Evolutionary conservation across 2,329 filamentous ascomycete species (phyloP), one percentile per base, ranked within the genome.

Genomic region (Fusarium sp.): DNA sequence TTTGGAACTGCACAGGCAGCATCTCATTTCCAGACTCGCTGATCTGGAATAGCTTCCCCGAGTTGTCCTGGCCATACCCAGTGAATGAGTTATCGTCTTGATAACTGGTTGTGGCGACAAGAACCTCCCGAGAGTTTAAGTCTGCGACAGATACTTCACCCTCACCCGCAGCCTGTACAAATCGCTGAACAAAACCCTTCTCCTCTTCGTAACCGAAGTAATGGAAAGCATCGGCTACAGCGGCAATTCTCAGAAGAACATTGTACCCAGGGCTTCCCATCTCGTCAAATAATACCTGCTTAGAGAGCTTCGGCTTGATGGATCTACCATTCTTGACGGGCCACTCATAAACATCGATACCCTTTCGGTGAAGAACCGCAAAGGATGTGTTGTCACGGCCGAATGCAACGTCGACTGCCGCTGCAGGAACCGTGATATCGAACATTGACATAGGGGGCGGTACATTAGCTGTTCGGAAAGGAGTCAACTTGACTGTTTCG

Each of bases 401-500:
- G 74, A 98, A 91, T 0, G 92, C 90, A 58, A 96, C 90, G 82
- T 98, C 95, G 23, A 94, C 83, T 6, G 90, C 88, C 60, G 92
- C 91, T 1, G 87, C 87, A 19, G 88, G 85, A 33, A 93, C 82
- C 18, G 84, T 77, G 23, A 98, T 77, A 64, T 97, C 93, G 74
- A 93, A 93, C 71, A 96, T 87, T 21, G 94, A 91, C 95, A 98
- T 98, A 2, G 96, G 96, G 33, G 96, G 96, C 30, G 96, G 96
- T 6, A 98, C 88, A 77, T 96, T 97, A 18, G 94, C 93, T 56
- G 92, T 88, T 71, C 93, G 88, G 73, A 99, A 88, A 2, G 96
- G 94, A 1, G 96, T 98, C 50, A 98, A 82, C 80, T 97, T 97
- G 66, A 98, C 82, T 6, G 80, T 89, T 53, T 84, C 88, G 21